A percentile compares a stretch with the other conserved stretches of the same genome.
phyloP scores from a whole-genome alignment of 208 protist genomes.

The Sergeia podlipaevii region DNA sequence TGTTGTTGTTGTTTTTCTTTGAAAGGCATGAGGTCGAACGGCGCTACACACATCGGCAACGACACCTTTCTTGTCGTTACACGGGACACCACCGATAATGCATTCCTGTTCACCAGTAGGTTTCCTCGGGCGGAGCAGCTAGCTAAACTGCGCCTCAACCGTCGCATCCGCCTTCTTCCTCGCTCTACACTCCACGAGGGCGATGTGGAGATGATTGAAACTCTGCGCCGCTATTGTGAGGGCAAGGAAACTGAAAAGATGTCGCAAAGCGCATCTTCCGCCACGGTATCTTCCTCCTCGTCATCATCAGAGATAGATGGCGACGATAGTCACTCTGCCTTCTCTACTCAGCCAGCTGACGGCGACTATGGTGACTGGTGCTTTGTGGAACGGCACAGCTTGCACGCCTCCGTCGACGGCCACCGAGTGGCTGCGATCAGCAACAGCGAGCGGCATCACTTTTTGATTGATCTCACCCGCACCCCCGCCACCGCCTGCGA shows the following conservation, averaged over 20 bases:
- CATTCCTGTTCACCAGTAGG: conserved; percentile 60
- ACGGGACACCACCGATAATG: conserved; percentile 26
- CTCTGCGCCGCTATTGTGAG: no score
- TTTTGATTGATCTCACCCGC: conserved; percentile 45
- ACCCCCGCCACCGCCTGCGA: conserved; percentile 36
- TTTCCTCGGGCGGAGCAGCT: conserved; percentile 38
- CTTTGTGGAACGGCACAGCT: conserved; percentile 25
- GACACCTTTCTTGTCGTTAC: conserved; percentile 67
- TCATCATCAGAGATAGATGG: no score
- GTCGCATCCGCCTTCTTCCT: conserved; percentile 19
- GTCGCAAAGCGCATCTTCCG: no score
- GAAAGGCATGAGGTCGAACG: conserved; percentile 68
- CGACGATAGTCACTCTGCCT: no score
- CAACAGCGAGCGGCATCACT: conserved; percentile 43
- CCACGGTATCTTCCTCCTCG: not conserved
- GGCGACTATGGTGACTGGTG: not conserved
- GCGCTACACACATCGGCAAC: conserved; percentile 73
- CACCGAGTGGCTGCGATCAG: conserved; percentile 53
- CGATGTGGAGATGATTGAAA: conserved; percentile 1
- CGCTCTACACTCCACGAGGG: not conserved
- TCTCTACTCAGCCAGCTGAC: not conserved
- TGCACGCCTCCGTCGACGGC: conserved; percentile 53
- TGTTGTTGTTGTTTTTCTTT: not conserved
- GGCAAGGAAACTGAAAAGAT: no score
- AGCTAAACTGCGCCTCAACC: conserved; percentile 24